Evolutionary conservation across 192 early-diverging fungal species (phyloP), one percentile per base, ranked within the genome.

Genomic region (Podila clonocystis): DNA sequence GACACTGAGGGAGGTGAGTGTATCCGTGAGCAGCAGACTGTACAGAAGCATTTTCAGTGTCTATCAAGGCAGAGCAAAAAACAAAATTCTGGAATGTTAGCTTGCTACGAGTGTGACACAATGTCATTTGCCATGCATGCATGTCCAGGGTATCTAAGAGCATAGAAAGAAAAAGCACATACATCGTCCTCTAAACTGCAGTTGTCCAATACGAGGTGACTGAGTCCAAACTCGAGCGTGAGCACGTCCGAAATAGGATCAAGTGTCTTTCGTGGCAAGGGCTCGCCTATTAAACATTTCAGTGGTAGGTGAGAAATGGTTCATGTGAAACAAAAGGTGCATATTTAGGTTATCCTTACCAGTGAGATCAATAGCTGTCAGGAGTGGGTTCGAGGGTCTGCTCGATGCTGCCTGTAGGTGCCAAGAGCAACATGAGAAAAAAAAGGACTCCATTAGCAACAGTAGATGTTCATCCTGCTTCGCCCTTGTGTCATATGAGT

Each of bases 101-200:
- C 41, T 17, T 45, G 7, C 15, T 17, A 45, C 13, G 41, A 45
- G 41, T 45, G 41, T 45, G 4, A 45, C 41, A 45, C 41, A 45
- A 17, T 45, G 41, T 15, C 11, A 45, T 45, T 45, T 45, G 15
- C 41, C 41, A 45, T 45, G 41, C 41, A 45, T 45, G 70, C 62
- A 92, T 75, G 63, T 93, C 91, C 48, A 89, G 38, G 29, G 82
- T 83, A 91, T 88, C 78, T 6, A 58, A 12, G 41, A 45, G 9
- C 36, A 48, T 20, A 50, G 31, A 19, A 58, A 41, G 17, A 48
- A n/a, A 38, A 34, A 20, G 26, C 15, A 65, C 70, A 65, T 72
- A 91, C 90, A 73, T 93, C 87, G 72, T 95, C 94, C 48, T 94
- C 94, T 20, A 95, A 63, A 5, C 83, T 84, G 65, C 94, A 95